Evolutionary conservation across 2,329 filamentous ascomycete species (phyloP).

Genomic region (Aspergillus thermomutatus): DNA sequence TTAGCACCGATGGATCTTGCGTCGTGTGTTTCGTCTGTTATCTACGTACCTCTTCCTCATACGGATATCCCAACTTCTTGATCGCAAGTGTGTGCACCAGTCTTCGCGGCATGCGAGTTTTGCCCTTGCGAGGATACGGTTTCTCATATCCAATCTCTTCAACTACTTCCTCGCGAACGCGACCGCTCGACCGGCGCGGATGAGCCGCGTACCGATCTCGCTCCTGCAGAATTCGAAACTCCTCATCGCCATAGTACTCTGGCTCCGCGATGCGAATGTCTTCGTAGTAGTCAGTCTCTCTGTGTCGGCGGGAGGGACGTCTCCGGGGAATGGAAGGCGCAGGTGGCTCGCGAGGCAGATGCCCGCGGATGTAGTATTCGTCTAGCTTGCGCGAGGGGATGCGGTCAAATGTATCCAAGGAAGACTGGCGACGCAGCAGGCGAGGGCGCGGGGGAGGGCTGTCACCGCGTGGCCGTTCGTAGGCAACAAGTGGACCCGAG

Average conservation of each 20-base stretch:
- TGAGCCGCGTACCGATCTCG: constrained; percentile 53
- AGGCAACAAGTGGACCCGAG: constrained; percentile 54
- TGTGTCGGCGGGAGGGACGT: constrained; percentile 55
- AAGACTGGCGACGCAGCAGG: constrained; percentile 77
- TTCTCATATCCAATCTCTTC: constrained; percentile 37
- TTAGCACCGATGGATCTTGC: constrained; percentile 8
- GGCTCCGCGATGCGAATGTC: constrained; percentile 67
- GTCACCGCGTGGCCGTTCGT: constrained; percentile 57
- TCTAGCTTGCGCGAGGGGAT: constrained; percentile 57
- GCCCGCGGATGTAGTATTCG: constrained; percentile 34
- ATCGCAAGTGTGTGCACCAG: constrained; percentile 78
- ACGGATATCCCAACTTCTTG: constrained; percentile 81
- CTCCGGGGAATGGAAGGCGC: constrained; percentile 49
- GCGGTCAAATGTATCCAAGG: constrained; percentile 85
- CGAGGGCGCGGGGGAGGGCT: constrained; percentile 59
- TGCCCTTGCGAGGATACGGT: constrained; percentile 74
- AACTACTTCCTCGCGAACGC: constrained; percentile 25
- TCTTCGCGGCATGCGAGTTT: constrained; percentile 79
- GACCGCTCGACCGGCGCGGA: constrained; percentile 45
- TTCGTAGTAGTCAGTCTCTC: constrained; percentile 59
- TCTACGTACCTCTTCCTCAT: constrained; percentile 70
- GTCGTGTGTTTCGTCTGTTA: not conserved
- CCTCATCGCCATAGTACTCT: constrained; percentile 68
- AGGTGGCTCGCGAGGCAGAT: constrained; percentile 57
- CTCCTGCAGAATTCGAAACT: constrained; percentile 65